phyloP scores from a whole-genome alignment of 345 rosid genomes.

The Toxicodendron radicans region DNA sequence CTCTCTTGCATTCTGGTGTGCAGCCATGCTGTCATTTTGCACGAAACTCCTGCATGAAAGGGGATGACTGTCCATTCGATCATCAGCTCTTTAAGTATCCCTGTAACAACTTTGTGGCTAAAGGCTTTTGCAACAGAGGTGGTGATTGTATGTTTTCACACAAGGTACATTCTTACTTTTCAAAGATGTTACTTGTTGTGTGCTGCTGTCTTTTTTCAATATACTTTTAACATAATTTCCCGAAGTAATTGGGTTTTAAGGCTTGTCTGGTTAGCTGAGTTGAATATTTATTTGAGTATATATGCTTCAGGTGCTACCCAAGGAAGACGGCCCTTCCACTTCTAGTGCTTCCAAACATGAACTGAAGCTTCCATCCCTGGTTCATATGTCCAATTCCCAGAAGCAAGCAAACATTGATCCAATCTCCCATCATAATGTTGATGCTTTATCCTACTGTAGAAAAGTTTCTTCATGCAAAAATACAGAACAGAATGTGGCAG shows the following conservation, averaged over 20 bases:
- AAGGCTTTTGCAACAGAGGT: constrained; percentile 75
- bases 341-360: constrained; percentile 25
- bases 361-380: constrained; percentile 24
- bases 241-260: neutral
- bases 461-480: constrained; percentile 22
- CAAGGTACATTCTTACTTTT: constrained; percentile 49
- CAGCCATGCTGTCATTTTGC: constrained; percentile 94
- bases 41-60: constrained; percentile 83
- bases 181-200: neutral
- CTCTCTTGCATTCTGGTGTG: constrained; percentile 29
- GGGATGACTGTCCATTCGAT: constrained; percentile 86
- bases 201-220: neutral
- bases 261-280: constrained; percentile 3
- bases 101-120: constrained; percentile 51
- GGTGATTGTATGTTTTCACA: constrained; percentile 80
- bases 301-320: constrained; percentile 29
- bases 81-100: constrained; percentile 87
- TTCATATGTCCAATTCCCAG: constrained; percentile 23
- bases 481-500: constrained; percentile 21
- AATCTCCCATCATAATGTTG: constrained; percentile 17
- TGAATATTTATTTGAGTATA: constrained; percentile 14
- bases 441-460: constrained; percentile 15
- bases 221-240: neutral
- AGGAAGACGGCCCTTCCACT: constrained; percentile 34
- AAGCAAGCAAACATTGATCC: constrained; percentile 27